These are phyloP conservation scores for Zymoseptoria passerinii DNA, from an alignment of 2,329 filamentous ascomycete genomes.

Conservation along the genomic window DNA sequence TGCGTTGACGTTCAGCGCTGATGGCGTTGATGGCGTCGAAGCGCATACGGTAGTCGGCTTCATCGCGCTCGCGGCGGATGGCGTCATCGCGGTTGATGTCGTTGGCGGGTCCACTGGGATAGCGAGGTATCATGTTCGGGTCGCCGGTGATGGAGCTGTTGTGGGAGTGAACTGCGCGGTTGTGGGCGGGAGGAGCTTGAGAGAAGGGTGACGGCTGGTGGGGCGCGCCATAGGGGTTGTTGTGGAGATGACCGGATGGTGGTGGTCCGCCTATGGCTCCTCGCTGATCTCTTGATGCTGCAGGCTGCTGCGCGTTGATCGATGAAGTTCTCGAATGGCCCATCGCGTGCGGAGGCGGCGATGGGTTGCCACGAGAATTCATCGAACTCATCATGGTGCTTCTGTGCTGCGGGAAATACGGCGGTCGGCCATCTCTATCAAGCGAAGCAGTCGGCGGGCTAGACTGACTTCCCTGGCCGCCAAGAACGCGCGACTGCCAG, in stretches of 20 bases:
- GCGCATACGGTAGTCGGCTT: background rate
- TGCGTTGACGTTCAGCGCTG: conserved; percentile 4
- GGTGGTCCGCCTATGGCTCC: conserved; percentile 11
- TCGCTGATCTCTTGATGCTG: conserved; percentile 16
- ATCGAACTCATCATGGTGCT: conserved; percentile 21
- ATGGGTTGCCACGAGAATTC: conserved; percentile 26
- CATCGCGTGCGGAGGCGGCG: conserved; percentile 28
- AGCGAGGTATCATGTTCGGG: conserved; percentile 18
- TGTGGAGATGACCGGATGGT: conserved; percentile 19
- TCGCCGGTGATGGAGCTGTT: conserved; percentile 21
- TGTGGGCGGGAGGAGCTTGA: conserved; percentile 19
- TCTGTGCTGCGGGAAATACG: conserved; percentile 25
- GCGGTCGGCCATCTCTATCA: conserved; percentile 24
- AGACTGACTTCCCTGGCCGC: conserved; percentile 13
- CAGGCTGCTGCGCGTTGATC: conserved; percentile 16
- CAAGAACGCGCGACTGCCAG: conserved; percentile 16
- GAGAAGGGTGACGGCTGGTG: conserved; percentile 17
- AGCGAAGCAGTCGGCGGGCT: conserved; percentile 20
- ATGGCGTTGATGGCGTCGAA: conserved; percentile 5
- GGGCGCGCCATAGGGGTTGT: conserved; percentile 23
- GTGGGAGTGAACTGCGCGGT: conserved; percentile 26
- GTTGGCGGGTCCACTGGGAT: conserved; percentile 3
- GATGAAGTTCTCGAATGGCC: conserved; percentile 29
- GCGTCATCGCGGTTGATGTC: conserved; percentile 22
- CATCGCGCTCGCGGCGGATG: conserved; percentile 17